Evolutionary conservation across 2,329 filamentous ascomycete genomes (phyloP).

Genomic region (Conoideocrella luteorostrata): DNA sequence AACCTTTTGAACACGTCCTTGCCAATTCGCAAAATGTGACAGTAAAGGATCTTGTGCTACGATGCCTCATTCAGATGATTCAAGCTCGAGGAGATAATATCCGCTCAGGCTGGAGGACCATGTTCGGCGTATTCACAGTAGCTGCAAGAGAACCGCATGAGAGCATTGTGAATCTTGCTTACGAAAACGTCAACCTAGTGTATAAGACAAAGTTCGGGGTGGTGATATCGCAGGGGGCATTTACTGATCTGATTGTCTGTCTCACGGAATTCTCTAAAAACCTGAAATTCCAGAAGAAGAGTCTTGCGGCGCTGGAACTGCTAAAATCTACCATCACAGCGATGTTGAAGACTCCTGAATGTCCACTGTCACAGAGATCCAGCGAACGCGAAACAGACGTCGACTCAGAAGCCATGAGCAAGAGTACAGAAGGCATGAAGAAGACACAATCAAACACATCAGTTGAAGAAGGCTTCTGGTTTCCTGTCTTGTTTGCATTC

Average conservation of each 20-base stretch:
- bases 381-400: constrained; percentile 24
- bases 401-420: constrained; percentile 36
- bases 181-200: constrained; percentile 91
- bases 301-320: constrained; percentile 88
- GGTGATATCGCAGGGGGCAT: constrained; percentile 92
- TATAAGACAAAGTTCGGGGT: constrained; percentile 95
- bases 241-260: constrained; percentile 93
- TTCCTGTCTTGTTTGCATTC: constrained; percentile 95
- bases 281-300: constrained; percentile 97
- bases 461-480: constrained; percentile 97
- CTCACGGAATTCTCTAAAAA: constrained; percentile 99
- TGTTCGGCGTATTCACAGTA: constrained; percentile 98
- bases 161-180: constrained; percentile 91
- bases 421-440: constrained; percentile 37
- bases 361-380: constrained; percentile 69
- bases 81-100: constrained; percentile 96
- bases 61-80: constrained; percentile 98
- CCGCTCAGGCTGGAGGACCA: constrained; percentile 94
- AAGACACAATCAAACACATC: constrained; percentile 69
- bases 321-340: constrained; percentile 88
- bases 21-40: constrained; percentile 84
- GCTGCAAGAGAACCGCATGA: constrained; percentile 91
- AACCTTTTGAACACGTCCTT: constrained; percentile 97
- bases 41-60: constrained; percentile 95
- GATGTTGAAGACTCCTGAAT: constrained; percentile 94